Evolutionary conservation across 306 rosid genomes (phyloP).

Genomic region (Cucumis sativus): DNA sequence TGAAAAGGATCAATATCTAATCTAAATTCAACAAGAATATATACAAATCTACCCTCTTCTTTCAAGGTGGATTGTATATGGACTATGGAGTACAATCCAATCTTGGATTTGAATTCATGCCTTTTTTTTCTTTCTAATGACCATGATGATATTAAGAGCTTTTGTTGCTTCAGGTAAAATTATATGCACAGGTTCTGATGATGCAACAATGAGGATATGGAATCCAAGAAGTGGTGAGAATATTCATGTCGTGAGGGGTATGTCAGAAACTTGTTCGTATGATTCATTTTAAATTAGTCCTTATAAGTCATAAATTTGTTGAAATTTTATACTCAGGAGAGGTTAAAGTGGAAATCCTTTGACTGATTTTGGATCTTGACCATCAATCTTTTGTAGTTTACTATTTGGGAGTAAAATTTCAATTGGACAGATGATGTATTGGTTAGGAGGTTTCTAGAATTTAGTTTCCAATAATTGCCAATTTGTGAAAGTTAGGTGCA

Average conservation of each 20-base stretch:
- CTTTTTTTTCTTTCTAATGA: not conserved
- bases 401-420: not conserved
- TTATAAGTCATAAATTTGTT: not conserved
- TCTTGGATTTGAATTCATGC: not conserved
- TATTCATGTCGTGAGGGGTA: conserved; percentile 76
- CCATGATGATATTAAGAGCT: not conserved
- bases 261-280: conserved; percentile 1
- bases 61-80: not conserved
- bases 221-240: conserved; percentile 68
- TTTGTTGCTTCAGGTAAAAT: conserved; percentile 47
- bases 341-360: not conserved
- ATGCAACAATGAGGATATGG: conserved; percentile 87
- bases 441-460: not conserved
- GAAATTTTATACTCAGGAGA: not conserved
- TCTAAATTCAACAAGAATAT: not conserved
- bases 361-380: not conserved
- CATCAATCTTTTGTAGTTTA: not conserved
- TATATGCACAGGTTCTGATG: conserved; percentile 85
- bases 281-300: not conserved
- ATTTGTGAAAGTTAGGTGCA: not conserved
- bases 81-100: not conserved
- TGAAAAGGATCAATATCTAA: not conserved
- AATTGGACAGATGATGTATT: not conserved
- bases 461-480: not conserved
- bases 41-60: not conserved